Conservation (phyloP, 2,329 filamentous ascomycete species). For the Onygenales sp. region DNA sequence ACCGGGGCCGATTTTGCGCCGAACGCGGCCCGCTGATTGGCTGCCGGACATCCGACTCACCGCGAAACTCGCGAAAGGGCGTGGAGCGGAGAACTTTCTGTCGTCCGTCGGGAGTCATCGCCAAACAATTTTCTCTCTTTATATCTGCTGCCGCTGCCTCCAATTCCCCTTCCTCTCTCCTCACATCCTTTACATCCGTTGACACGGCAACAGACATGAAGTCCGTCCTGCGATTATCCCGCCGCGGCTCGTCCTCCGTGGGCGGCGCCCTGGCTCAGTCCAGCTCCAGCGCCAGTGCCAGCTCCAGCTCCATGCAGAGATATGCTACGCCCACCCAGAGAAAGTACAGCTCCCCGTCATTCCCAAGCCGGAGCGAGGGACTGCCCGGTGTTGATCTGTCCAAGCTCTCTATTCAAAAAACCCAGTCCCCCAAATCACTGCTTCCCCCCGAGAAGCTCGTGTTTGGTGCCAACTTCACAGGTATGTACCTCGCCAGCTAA, state of each 20-base stretch:
- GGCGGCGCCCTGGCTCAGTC: not conserved
- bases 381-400: conserved; percentile 65
- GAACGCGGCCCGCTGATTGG: too few relatives aligned
- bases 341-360: conserved; percentile 34
- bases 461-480: conserved; percentile 86
- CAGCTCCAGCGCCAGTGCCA: not conserved
- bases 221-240: conserved; percentile 1
- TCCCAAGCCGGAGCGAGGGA: conserved; percentile 20
- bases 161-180: too few relatives aligned
- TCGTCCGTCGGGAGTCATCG: too few relatives aligned
- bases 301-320: not conserved
- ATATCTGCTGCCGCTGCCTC: not conserved
- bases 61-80: too few relatives aligned
- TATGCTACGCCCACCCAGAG: conserved; percentile 27
- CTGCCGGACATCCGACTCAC: too few relatives aligned
- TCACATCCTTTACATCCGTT: not conserved
- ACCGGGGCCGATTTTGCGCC: too few relatives aligned
- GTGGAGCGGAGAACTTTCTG: too few relatives aligned
- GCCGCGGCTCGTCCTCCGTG: not conserved
- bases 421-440: conserved; percentile 63
- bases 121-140: too few relatives aligned
- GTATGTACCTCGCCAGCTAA: conserved; percentile 36
- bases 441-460: conserved; percentile 70
- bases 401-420: conserved; percentile 65
- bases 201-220: not conserved